Percentiles rank a stretch among this genome's conserved stretches.
phyloP scores from a whole-genome alignment of 208 protist species.

The Trypanosoma grayi region DNA sequence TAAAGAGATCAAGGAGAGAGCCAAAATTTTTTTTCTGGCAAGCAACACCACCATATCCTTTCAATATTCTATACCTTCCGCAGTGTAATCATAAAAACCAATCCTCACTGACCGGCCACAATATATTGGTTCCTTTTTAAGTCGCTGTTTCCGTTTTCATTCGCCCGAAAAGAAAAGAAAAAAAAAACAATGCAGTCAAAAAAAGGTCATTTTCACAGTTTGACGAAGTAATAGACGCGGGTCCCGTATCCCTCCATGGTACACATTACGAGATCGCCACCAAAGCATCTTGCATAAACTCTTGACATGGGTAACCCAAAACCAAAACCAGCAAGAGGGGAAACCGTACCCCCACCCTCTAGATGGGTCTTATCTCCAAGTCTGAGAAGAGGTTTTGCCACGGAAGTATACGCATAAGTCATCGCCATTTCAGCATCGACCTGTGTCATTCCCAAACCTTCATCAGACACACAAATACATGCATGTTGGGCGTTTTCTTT shows the following conservation, averaged over 20 bases:
- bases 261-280: slow-evolving; percentile 91
- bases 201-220: slow-evolving; percentile 26
- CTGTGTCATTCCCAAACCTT: slow-evolving; percentile 82
- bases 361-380: slow-evolving; percentile 25
- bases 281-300: slow-evolving; percentile 92
- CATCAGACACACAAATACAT: slow-evolving; percentile 84
- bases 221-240: slow-evolving; percentile 91
- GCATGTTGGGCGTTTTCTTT: slow-evolving; percentile 69
- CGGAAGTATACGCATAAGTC: slow-evolving; percentile 94
- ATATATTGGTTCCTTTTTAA: too few relatives aligned
- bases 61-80: too few relatives aligned
- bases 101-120: too few relatives aligned
- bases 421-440: slow-evolving; percentile 76
- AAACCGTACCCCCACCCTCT: background rate
- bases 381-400: slow-evolving; percentile 52
- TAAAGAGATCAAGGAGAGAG: too few relatives aligned
- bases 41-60: too few relatives aligned
- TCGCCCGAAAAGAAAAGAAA: slow-evolving; percentile 3
- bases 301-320: slow-evolving; percentile 93
- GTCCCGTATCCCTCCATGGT: slow-evolving; percentile 94
- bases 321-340: slow-evolving; percentile 92
- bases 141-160: background rate
- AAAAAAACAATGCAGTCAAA: slow-evolving; percentile 9
- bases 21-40: too few relatives aligned
- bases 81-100: too few relatives aligned